Base-by-base conservation (phyloP, 495 filamentous ascomycete species). In the Annulohypoxylon nitens region DNA sequence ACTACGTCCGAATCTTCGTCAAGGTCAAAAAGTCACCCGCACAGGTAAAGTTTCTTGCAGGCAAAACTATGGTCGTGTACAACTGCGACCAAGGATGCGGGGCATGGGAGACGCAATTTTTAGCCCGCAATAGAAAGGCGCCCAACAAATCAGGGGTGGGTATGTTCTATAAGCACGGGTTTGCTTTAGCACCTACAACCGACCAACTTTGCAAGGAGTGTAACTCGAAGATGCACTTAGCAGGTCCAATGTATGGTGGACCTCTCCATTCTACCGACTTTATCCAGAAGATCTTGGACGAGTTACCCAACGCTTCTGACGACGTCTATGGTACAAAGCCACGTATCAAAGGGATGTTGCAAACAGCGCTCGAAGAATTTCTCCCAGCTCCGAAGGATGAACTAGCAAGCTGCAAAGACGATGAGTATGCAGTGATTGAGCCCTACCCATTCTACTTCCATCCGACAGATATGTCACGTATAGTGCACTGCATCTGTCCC, bases 181-280 rank as follows among this genome's bases (percentile, higher is more conserved):
- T 93, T 20, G 87, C 90, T 2, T 83, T 90, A 70, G 95, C 84
- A 2, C 94, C 97, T 0, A 85, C 86, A 0, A 80, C 87, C 9
- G 83, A 83, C 33, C 81, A 82, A 4, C 70, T 82, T 12, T 99
- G 96, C 77, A 86, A 90, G 25, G 93, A 98, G 79, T 99, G 96
- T 75, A 93, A 90, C 7, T 89, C 88, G 68, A 94, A 92, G 66
- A 97, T 92, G 75, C 96, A 97, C 77, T 80, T 98, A 16, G 90
- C 89, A 1, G 96, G 96, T 0, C 96, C 96, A 0, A 97, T 99
- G 94, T 99, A 93, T 85, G 95, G 87, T 54, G 96, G 96, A 2
- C 93, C 91, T 9, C 82, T 99, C 7, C 96, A 98, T 77, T 95
- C 94, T 55, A 82, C 88, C 7, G 85, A 88, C 3, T 99, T 97